Evolutionary conservation across 495 filamentous ascomycete species (phyloP), one percentile per base, ranked within the genome.

Genomic region (Aspergillus asperescens): DNA sequence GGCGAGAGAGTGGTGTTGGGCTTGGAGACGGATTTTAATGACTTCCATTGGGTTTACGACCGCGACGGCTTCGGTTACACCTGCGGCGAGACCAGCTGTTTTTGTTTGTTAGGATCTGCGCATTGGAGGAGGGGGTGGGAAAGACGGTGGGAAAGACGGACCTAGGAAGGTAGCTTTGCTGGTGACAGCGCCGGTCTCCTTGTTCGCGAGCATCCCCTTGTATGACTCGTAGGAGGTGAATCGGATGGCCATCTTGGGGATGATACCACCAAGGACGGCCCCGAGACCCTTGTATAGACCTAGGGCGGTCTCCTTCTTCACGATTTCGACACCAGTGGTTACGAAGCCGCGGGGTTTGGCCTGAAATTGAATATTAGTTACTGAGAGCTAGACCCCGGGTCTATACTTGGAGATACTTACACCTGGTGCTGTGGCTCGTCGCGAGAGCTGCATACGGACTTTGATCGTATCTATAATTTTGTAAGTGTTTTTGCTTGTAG

Each of bases 11-110:
- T 98, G 93, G 72, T 96, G 87, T 70, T 98, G 93, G 2, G 90
- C 90, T 79, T 98, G 93, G 59, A 98, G 81, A 31, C 93, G 85
- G 65, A 98, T 98, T 81, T 98, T 98, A 64, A 98, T 77, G 46
- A 98, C 93, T 71, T 98, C 93, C 93, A 98, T 98, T 3, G 93
- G 93, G 29, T 91, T 97, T 24, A 98, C 93, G 10, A 97, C 85
- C 27, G 86, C 86, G 24, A 98, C 91, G 50, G 93, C 93, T 77
- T 98, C 93, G 5, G 93, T 97, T 15, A 96, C 86, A 66, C 93
- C 93, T 27, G 93, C 94, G 23, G 83, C 79, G 19, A 99, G 84
- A 63, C 93, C 93, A 54, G 93, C 91, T 86, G 31, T 38, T 27
- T 10, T 22, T 2, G 29, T 55, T 31, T 7, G 32, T 35, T 35